These are phyloP conservation scores for Middelhovenomyces tepae DNA, from an alignment of 805 yeast genomes.

Conservation along the genomic window DNA sequence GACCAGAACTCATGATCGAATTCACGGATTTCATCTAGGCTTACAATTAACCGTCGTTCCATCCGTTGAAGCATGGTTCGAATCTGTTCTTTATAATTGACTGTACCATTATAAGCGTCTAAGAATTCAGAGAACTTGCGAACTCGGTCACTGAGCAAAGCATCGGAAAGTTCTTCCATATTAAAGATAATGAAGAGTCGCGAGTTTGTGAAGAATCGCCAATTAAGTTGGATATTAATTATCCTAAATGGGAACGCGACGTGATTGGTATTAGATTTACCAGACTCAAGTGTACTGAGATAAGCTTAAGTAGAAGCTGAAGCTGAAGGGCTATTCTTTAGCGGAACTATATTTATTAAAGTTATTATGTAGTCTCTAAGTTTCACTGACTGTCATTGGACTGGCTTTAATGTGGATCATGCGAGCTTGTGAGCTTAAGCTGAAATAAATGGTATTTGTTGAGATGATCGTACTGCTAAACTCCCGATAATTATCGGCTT, in stretches of 20 bases:
- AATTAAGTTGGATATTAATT: not conserved
- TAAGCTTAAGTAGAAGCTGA: too few species aligned
- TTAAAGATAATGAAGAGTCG: conserved; percentile 2
- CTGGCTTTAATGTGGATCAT: too few species aligned
- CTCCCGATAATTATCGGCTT: too few species aligned
- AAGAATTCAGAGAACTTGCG: conserved; percentile 84
- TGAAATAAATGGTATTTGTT: too few species aligned
- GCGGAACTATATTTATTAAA: conserved; percentile 3
- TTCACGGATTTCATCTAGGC: conserved; percentile 80
- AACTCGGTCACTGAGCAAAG: conserved; percentile 65
- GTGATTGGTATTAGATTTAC: too few species aligned
- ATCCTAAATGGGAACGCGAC: conserved; percentile 1
- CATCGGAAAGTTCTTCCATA: conserved; percentile 20
- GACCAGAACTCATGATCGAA: conserved; percentile 72
- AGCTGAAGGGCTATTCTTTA: not conserved
- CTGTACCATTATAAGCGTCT: conserved; percentile 43
- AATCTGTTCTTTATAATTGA: conserved; percentile 62
- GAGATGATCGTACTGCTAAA: too few species aligned
- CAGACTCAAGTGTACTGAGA: too few species aligned
- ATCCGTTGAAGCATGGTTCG: conserved; percentile 63
- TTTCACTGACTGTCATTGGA: too few species aligned
- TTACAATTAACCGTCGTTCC: conserved; percentile 57
- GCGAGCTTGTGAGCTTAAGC: too few species aligned
- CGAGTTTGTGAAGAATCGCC: not conserved
- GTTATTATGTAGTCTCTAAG: too few species aligned